Evolutionary conservation across 331 rosid genomes (phyloP), one percentile per base, ranked within the genome.

Genomic region (Ulmus americana): DNA sequence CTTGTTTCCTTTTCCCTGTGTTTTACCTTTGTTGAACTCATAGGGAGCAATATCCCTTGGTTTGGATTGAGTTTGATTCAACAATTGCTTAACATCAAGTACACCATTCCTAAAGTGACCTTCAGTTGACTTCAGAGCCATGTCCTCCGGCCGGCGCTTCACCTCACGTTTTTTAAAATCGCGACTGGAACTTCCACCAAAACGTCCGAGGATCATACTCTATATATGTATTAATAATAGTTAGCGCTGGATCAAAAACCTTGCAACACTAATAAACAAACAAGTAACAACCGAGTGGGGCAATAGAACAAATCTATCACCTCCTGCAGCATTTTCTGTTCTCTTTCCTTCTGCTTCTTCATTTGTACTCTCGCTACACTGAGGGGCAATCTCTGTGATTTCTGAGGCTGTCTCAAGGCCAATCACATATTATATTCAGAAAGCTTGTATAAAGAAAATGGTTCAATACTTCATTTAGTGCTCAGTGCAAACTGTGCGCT

Each of bases 281-380:
- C 5, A 63, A 22, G 39, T 7, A 69, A 7, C n/a, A 67, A 44
- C 35, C 59, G 53, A 47, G 39, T 4, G 4, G 22, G n/a, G 20
- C 9, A 35, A 55, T 55, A 42, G 57, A 54, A 63, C 44, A 74
- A 53, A 61, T 20, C 6, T 68, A 59, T 56, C 55, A 91, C 97
- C 94, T 86, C 96, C 63, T 84, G 61, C 12, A 68, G 85, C 85
- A 81, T 79, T 82, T 86, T 77, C 74, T 86, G 78, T 74, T 91
- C 95, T 74, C 97, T 78, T 69, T 86, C 82, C 79, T 88, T 84
- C 68, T 81, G 95, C 55, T 86, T 88, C 74, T 91, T 91, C 92
- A 88, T 84, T 79, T 72, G 86, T 53, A 88, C 92, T 2, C 83
- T 79, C 11, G 97, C 96, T 53, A 91, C 90, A 67, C 92, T 83